Evolutionary conservation across 2,329 filamentous ascomycete species (phyloP).

Genomic region (Sporothrix variecibatus): DNA sequence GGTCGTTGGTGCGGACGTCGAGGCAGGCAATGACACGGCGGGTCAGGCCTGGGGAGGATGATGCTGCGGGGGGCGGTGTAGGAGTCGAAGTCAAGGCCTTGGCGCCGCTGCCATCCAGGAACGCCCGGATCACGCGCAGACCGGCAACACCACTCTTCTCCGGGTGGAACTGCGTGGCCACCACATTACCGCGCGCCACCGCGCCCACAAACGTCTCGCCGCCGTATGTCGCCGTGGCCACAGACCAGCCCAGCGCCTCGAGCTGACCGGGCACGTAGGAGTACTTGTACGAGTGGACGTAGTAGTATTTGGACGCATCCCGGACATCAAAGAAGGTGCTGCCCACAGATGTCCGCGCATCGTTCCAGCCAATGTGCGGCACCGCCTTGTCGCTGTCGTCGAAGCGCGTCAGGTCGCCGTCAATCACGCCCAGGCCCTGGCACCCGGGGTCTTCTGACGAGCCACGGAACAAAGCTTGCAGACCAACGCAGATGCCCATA

Average conservation of each 20-base stretch:
- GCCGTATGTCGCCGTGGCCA: constrained; percentile 89
- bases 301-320: constrained; percentile 93
- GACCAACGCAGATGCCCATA: constrained; percentile 94
- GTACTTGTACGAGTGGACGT: constrained; percentile 92
- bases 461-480: constrained; percentile 86
- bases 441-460: constrained; percentile 76
- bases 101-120: constrained; percentile 71
- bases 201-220: constrained; percentile 89
- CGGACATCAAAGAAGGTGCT: constrained; percentile 70
- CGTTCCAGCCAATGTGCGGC: constrained; percentile 99
- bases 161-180: constrained; percentile 95
- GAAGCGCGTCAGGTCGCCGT: constrained; percentile 72
- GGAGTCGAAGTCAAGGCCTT: constrained; percentile 47
- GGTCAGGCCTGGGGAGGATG: constrained; percentile 66
- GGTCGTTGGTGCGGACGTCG: constrained; percentile 91
- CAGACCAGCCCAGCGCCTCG: constrained; percentile 81
- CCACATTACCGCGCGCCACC: constrained; percentile 78
- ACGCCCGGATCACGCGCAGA: constrained; percentile 78
- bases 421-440: constrained; percentile 74
- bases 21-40: constrained; percentile 92
- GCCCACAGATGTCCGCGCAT: constrained; percentile 53
- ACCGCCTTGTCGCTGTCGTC: constrained; percentile 78
- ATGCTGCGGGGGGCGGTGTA: neutral
- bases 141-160: constrained; percentile 95
- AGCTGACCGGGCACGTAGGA: constrained; percentile 73